Conservation (phyloP, 768 basidiomycete genomes). For the Chalciporus chontae region DNA sequence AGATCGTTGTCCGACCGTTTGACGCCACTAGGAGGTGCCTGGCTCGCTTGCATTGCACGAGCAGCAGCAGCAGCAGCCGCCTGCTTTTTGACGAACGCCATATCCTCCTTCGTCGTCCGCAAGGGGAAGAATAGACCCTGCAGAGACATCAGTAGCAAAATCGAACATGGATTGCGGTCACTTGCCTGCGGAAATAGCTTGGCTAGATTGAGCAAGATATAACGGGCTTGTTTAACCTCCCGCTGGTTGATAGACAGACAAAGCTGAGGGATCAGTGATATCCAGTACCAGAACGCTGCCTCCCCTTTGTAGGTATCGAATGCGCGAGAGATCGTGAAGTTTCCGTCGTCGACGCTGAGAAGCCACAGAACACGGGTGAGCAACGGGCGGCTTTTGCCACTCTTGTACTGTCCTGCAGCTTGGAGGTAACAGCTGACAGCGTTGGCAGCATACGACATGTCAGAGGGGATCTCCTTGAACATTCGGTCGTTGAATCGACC, state of each 20-base stretch:
- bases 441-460: constrained; percentile 75
- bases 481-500: constrained; percentile 89
- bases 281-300: constrained; percentile 98
- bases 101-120: constrained; percentile 79
- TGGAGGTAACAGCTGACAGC: constrained; percentile 98
- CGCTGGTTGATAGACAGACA: constrained; percentile 85
- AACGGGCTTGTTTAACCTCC: constrained; percentile 90
- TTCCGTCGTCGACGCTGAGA: constrained; percentile 83
- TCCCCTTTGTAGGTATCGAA: constrained; percentile 97
- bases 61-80: constrained; percentile 33
- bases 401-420: constrained; percentile 94
- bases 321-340: constrained; percentile 66
- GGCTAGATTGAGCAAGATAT: constrained; percentile 84
- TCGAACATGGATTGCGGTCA: constrained; percentile 2
- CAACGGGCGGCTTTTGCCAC: constrained; percentile 84
- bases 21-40: constrained; percentile 24
- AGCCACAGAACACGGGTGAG: constrained; percentile 95
- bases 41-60: constrained; percentile 35
- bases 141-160: constrained; percentile 6
- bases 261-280: constrained; percentile 93
- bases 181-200: constrained; percentile 89
- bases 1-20: constrained; percentile 32
- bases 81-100: constrained; percentile 45
- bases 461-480: constrained; percentile 81
- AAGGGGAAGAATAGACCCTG: constrained; percentile 95